These are phyloP conservation scores for Porcisia hertigi DNA, from an alignment of 208 protist species.

Conservation along the genomic window DNA sequence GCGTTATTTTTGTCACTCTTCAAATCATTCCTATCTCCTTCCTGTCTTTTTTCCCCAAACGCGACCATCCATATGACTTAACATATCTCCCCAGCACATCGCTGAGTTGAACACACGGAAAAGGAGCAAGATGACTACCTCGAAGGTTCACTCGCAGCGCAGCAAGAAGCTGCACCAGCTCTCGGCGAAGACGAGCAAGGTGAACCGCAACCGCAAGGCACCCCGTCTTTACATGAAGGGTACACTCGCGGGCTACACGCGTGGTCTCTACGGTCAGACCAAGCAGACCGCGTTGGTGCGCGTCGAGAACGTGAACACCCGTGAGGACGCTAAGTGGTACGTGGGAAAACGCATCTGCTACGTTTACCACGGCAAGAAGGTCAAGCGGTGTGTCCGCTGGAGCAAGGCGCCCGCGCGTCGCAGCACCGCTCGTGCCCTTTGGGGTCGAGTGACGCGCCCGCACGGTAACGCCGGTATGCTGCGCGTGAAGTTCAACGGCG, in stretches of 20 bases:
- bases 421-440: conserved; percentile 95
- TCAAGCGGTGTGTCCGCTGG: conserved; percentile 91
- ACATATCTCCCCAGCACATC: not conserved
- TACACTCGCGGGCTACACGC: conserved; percentile 89
- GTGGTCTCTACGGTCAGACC: conserved; percentile 93
- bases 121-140: conserved; percentile 53
- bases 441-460: conserved; percentile 96
- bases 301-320: conserved; percentile 97
- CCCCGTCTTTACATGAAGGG: conserved; percentile 93
- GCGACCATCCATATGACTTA: not conserved
- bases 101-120: not conserved
- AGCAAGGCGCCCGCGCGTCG: conserved; percentile 87
- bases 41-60: not conserved
- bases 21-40: not conserved
- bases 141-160: conserved; percentile 80
- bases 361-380: conserved; percentile 97
- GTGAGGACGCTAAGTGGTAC: conserved; percentile 97
- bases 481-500: conserved; percentile 96
- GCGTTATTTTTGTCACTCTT: not conserved
- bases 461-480: conserved; percentile 98
- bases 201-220: conserved; percentile 85
- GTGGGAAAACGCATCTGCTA: conserved; percentile 99
- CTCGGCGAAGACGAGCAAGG: conserved; percentile 81
- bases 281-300: conserved; percentile 94
- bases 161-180: conserved; percentile 92